Base-by-base conservation (phyloP, 371 early-diverging fungal species). In the Saksenaea oblongispora region DNA sequence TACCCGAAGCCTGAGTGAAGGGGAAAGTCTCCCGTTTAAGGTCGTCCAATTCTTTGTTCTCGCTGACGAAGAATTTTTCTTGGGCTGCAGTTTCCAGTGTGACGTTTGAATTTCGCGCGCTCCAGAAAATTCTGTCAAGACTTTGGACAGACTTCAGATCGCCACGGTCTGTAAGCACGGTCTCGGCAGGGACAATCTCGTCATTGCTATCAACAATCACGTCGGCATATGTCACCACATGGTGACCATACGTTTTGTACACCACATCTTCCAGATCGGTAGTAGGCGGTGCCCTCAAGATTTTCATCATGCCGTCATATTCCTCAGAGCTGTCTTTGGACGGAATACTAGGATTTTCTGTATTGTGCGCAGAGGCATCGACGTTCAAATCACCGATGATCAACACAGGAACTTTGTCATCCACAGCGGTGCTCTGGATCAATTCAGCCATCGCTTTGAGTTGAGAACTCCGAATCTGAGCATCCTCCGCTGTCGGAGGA, bases 141-240 rank as follows among this genome's bases (percentile, higher is more conserved):
- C 88, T 87, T 39, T 88, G 87, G 24, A 81, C 81, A 5, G 86
- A 80, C 65, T 75, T 64, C 17, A 81, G 69, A 54, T 86, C 86
- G 27, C 79, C 76, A 35, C 61, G 69, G 42, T 79, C 78, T 1
- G 93, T 90, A 64, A 93, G 63, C 3, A 81, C 72, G 0, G 80
- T 85, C 66, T 92, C 93, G 39, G 72, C 77, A 5, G 89, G 88
- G 31, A 68, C 61, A 15, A 79, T 44, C 3, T 51, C 55, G 18
- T 82, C 85, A 55, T 85, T 74, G 0, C 56, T 61, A 60, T 71
- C 76, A 2, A 71, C 66, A 0, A 77, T 63, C 18, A 80, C 75
- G 60, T 92, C 89, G 26, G 88, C 91, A 73, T 87, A 92, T 1
- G 94, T 93, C 18, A 94, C 85, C 2, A 93, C 93, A 60, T 93